Percentiles rank a stretch among this genome's conserved stretches.
Conservation (phyloP, 108 stramenopile genomes). For the Cyclotella baltica region DNA sequence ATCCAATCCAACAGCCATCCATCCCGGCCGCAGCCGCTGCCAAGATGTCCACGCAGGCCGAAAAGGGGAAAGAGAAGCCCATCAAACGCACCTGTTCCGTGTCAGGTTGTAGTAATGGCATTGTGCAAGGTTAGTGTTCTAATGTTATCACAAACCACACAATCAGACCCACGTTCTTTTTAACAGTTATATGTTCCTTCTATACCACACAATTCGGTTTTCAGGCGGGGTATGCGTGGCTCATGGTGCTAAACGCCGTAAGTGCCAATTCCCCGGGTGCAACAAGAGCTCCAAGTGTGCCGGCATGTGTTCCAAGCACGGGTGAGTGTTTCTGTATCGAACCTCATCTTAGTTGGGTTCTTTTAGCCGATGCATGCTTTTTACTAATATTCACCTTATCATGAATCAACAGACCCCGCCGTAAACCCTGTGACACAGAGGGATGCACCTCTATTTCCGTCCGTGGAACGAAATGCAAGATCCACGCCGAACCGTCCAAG, state of each 20-base stretch:
- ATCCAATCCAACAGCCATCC: background rate
- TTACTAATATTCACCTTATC: background rate
- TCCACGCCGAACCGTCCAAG: conserved; percentile 19
- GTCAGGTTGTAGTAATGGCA: conserved; percentile 12
- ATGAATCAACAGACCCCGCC: conserved; percentile 7
- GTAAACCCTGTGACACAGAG: conserved; percentile 15
- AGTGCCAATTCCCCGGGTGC: conserved; percentile 26
- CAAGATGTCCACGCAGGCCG: background rate
- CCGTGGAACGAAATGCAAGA: conserved; percentile 27
- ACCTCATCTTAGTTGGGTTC: background rate
- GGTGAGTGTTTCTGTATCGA: background rate
- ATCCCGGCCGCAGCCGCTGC: background rate
- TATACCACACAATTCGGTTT: no score
- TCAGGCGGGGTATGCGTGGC: conserved; percentile 27
- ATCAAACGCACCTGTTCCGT: conserved; percentile 14
- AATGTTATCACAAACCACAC: no score
- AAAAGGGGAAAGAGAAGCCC: background rate
- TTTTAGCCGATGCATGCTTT: background rate
- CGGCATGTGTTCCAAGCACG: conserved; percentile 28
- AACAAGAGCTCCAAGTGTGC: conserved; percentile 20
- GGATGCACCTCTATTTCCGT: conserved; percentile 21
- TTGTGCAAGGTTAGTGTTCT: no score
- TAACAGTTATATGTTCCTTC: no score
- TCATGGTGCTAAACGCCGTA: conserved; percentile 33
- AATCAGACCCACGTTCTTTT: no score